These are phyloP conservation scores for Speleostelium caveatum DNA, from an alignment of 78 protist genomes.

Conservation along the genomic window DNA sequence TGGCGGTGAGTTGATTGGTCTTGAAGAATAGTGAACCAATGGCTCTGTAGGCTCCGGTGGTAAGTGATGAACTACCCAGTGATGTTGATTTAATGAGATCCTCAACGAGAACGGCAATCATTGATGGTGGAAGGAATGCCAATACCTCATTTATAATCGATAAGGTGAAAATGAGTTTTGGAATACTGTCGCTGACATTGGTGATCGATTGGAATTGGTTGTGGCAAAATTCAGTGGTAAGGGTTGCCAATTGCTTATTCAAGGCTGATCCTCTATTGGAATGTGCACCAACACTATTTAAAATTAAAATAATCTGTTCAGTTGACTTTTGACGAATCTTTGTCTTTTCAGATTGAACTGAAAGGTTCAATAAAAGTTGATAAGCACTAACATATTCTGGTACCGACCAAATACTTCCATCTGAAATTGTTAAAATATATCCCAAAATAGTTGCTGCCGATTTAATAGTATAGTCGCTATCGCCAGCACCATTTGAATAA, in stretches of 20 bases:
- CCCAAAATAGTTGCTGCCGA: conserved; percentile 14
- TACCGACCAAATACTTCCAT: conserved; percentile 4
- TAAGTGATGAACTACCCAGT: conserved; percentile 18
- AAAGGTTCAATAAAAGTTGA: conserved; percentile 1
- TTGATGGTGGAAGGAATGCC: conserved; percentile 32
- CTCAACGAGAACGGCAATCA: conserved; percentile 22
- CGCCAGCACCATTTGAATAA: not conserved
- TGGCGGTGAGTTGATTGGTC: conserved; percentile 38
- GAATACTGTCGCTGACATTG: conserved; percentile 25
- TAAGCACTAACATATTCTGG: not conserved
- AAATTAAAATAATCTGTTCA: conserved; percentile 33
- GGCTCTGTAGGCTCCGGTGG: conserved; percentile 20
- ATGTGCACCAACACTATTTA: conserved; percentile 49
- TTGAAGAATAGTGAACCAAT: conserved; percentile 53
- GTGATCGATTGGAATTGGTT: conserved; percentile 20
- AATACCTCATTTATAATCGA: conserved; percentile 18
- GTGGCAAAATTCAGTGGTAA: conserved; percentile 10
- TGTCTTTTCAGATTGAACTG: conserved; percentile 16
- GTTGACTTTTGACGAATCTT: conserved; percentile 51
- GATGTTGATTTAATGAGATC: conserved; percentile 32
- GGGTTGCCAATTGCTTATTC: not conserved
- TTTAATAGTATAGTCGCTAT: conserved; percentile 15
- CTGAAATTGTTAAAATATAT: conserved; percentile 15
- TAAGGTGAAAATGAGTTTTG: not conserved
- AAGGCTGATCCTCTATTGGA: conserved; percentile 5